These are phyloP conservation scores for Pichia sp. DNA, from an alignment of 1,139 yeast genomes.

Conservation along the genomic window DNA sequence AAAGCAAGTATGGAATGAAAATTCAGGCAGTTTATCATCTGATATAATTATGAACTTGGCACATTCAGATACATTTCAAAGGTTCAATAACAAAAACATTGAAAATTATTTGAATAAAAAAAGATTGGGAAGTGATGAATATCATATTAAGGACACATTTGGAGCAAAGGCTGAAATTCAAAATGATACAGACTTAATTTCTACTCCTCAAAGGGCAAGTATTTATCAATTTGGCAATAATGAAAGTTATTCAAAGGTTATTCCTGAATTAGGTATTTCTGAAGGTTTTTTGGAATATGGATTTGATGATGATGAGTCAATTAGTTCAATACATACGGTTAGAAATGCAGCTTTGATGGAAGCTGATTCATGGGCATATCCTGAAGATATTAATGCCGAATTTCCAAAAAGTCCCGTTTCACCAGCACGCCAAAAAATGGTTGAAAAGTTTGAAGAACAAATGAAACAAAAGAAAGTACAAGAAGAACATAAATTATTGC, in stretches of 20 bases:
- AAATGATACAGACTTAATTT: conserved; percentile 1
- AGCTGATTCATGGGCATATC: neutral
- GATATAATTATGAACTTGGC: too few species aligned
- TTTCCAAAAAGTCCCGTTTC: conserved; percentile 10
- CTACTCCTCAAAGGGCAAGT: conserved; percentile 17
- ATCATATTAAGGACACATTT: conserved; percentile 24
- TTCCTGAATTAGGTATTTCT: conserved; percentile 23
- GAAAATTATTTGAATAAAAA: conserved; percentile 26
- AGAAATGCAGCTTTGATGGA: too few species aligned
- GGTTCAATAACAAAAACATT: conserved; percentile 23
- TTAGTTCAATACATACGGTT: too few species aligned
- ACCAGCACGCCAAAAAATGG: conserved; percentile 19
- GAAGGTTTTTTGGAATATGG: conserved; percentile 5
- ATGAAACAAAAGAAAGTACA: conserved; percentile 11
- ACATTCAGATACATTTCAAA: conserved; percentile 15
- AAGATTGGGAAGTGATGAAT: conserved; percentile 27
- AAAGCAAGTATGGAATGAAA: conserved; percentile 31
- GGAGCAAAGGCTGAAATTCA: conserved; percentile 17
- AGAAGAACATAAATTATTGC: conserved; percentile 11
- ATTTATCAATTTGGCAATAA: conserved; percentile 16
- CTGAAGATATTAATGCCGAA: neutral
- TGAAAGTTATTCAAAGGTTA: conserved; percentile 13
- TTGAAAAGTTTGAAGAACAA: conserved; percentile 16
- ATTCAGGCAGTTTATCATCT: too few species aligned
- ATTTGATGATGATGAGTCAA: neutral